A percentile compares a stretch with the other conserved stretches of the same genome.
Conservation (phyloP, 257 asterid species). For the Solanum ahanhuiri region DNA sequence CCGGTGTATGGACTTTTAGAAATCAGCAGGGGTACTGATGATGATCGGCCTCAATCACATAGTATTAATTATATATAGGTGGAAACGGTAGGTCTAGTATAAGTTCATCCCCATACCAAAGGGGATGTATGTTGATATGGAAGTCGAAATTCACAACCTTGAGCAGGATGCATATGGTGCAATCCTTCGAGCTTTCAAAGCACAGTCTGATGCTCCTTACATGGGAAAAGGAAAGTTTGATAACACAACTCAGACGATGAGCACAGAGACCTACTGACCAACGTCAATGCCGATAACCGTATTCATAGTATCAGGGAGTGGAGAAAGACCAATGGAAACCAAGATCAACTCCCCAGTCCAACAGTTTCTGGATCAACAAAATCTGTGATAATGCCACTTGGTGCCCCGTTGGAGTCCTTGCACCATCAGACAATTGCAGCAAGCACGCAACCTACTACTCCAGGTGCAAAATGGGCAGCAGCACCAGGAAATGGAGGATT, state of each 20-base stretch:
- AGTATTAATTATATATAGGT: constrained; percentile 8
- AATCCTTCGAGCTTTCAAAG: constrained; percentile 87
- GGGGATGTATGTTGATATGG: constrained; percentile 58
- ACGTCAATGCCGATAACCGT: constrained; percentile 79
- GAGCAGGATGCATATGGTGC: constrained; percentile 98
- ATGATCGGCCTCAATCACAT: constrained; percentile 39
- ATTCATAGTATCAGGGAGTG: constrained; percentile 87
- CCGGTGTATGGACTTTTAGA: too few relatives aligned
- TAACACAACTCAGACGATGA: constrained; percentile 90
- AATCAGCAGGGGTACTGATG: constrained; percentile 25
- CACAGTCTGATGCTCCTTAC: constrained; percentile 97
- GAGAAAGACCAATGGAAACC: constrained; percentile 79
- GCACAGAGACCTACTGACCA: constrained; percentile 73
- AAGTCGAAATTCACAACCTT: constrained; percentile 70
- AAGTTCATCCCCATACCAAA: constrained; percentile 35
- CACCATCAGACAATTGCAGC: constrained; percentile 36
- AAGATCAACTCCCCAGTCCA: constrained; percentile 50
- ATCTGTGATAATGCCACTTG: constrained; percentile 21
- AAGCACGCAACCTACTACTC: constrained; percentile 27
- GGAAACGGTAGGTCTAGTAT: constrained; percentile 45
- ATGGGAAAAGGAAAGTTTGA: constrained; percentile 96
- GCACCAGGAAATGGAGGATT: constrained; percentile 52
- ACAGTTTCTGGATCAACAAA: constrained; percentile 55
- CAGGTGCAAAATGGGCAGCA: constrained; percentile 51
- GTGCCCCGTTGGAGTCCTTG: constrained; percentile 31